Percentiles rank a stretch among this genome's conserved stretches.
phyloP scores from a whole-genome alignment of 129 eudicot genomes.

The Logfia minima region DNA sequence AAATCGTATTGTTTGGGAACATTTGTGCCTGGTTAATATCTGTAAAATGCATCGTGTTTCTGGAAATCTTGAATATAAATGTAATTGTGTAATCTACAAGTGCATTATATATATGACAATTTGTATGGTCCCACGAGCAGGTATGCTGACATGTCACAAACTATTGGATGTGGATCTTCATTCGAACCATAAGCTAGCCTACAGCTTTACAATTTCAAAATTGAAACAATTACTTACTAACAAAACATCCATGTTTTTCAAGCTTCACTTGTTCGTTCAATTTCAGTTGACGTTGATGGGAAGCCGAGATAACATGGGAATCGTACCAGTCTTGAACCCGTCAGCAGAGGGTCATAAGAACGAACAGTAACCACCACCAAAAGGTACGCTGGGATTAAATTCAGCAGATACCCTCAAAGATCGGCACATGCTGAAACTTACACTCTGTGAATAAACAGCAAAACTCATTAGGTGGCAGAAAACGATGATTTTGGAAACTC shows the following conservation, averaged over 20 bases:
- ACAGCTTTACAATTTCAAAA: background rate
- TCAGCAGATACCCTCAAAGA: conserved; percentile 51
- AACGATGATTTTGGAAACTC: too few species aligned
- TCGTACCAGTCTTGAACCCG: background rate
- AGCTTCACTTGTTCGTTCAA: background rate
- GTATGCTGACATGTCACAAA: too few species aligned
- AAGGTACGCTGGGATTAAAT: conserved; percentile 71
- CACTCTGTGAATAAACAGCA: conserved; percentile 42
- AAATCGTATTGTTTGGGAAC: too few species aligned
- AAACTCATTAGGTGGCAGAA: background rate
- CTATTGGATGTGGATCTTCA: background rate
- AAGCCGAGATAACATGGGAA: too few species aligned
- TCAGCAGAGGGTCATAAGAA: conserved; percentile 43
- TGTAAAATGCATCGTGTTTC: too few species aligned
- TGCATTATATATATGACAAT: too few species aligned
- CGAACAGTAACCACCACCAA: conserved; percentile 78
- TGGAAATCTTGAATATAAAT: too few species aligned
- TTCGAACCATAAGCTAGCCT: background rate
- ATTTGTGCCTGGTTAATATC: too few species aligned
- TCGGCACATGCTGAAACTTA: conserved; percentile 58
- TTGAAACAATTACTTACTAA: background rate
- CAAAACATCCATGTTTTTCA: background rate
- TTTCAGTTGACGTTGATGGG: too few species aligned
- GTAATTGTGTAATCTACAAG: too few species aligned
- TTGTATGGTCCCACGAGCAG: too few species aligned